phyloP scores from a whole-genome alignment of 2,329 filamentous ascomycete genomes.

The Gaeumannomyces tritici region DNA sequence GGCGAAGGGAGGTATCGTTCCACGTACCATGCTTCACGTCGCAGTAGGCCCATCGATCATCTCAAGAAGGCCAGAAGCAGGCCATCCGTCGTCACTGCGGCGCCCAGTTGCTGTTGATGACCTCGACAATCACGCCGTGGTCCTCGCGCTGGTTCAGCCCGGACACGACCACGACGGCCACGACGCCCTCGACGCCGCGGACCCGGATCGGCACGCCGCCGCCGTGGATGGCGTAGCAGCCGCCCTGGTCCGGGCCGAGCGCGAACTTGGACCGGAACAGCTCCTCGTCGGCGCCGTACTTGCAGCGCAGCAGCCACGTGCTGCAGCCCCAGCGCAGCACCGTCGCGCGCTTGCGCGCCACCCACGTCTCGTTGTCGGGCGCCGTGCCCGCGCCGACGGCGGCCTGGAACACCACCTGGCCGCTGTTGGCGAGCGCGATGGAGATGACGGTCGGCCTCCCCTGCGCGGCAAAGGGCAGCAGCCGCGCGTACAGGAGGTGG shows the following conservation, averaged over 20 bases:
- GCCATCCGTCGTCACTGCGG: no score
- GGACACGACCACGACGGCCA: constrained; percentile 66
- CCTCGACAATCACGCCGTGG: constrained; percentile 63
- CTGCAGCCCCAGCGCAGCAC: constrained; percentile 62
- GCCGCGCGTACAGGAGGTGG: constrained; percentile 52
- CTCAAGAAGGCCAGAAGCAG: no score
- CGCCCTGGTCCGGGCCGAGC: constrained; percentile 42
- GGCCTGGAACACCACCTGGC: constrained; percentile 60
- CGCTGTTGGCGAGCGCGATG: constrained; percentile 49
- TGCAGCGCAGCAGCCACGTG: constrained; percentile 63
- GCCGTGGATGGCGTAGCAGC: constrained; percentile 67
- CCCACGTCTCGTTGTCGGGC: constrained; percentile 65
- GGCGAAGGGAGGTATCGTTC: no score
- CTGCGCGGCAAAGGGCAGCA: constrained; percentile 30
- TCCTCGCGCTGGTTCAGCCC: constrained; percentile 70
- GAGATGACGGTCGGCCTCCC: constrained; percentile 48
- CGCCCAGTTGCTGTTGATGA: not conserved
- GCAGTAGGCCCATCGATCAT: no score
- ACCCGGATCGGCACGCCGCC: constrained; percentile 68
- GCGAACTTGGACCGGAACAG: constrained; percentile 57
- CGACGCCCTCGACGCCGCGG: constrained; percentile 62
- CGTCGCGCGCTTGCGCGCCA: constrained; percentile 59
- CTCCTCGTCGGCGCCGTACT: constrained; percentile 53
- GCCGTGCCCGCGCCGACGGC: constrained; percentile 56
- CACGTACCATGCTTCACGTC: no score